These are phyloP conservation scores for Mrakia blollopis DNA, from an alignment of 768 basidiomycete genomes.

Conservation along the genomic window DNA sequence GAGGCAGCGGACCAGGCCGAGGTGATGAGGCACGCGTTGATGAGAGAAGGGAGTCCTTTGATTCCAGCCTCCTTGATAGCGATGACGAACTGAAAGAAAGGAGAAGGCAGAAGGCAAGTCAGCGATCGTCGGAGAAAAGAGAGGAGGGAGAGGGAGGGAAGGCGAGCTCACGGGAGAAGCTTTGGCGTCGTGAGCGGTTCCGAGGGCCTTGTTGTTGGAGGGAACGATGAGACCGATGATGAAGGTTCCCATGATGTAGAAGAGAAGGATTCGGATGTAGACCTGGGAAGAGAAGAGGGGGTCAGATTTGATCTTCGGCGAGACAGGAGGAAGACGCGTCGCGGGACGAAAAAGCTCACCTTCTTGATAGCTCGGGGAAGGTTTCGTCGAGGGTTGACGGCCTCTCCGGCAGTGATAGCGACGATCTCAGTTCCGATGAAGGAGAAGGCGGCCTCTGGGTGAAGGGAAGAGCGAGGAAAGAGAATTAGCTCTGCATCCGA, in stretches of 20 bases:
- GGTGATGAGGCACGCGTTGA: slow-evolving; percentile 53
- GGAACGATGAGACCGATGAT: slow-evolving; percentile 66
- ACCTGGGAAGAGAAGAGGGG: too few relatives aligned
- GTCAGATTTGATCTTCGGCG: too few relatives aligned
- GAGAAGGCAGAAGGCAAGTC: too few relatives aligned
- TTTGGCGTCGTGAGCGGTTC: slow-evolving; percentile 60
- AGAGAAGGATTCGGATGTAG: slow-evolving; percentile 72
- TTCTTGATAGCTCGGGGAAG: slow-evolving; percentile 64
- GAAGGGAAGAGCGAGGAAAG: background rate
- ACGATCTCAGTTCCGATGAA: slow-evolving; percentile 92
- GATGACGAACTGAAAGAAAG: too few relatives aligned
- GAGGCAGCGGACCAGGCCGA: slow-evolving; percentile 91
- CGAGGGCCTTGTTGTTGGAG: slow-evolving; percentile 46
- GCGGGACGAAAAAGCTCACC: too few relatives aligned
- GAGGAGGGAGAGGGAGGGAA: too few relatives aligned
- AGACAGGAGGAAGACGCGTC: too few relatives aligned
- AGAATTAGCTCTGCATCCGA: background rate
- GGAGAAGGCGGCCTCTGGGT: slow-evolving; percentile 76
- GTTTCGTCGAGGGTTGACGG: slow-evolving; percentile 71
- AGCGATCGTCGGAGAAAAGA: too few relatives aligned
- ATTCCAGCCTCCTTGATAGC: slow-evolving; percentile 74
- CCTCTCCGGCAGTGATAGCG: slow-evolving; percentile 44
- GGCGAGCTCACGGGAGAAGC: too few relatives aligned
- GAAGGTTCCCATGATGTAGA: slow-evolving; percentile 55
- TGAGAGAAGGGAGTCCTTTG: slow-evolving; percentile 69